Evolutionary conservation across 163 green algal genomes (phyloP).

Genomic region (Dunaliella salina): DNA sequence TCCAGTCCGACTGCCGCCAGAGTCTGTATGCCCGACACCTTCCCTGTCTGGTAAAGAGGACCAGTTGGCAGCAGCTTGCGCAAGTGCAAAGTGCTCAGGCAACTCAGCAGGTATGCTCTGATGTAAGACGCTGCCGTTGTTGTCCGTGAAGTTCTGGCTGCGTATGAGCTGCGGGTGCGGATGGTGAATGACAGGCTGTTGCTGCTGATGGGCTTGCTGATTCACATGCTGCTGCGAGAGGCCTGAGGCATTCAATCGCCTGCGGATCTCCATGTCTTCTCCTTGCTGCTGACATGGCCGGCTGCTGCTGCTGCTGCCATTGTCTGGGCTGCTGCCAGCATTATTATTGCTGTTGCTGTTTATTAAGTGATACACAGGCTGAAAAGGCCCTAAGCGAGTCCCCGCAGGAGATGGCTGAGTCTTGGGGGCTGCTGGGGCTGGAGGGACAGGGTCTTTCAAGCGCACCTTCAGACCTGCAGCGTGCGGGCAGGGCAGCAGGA

Average conservation of each 20-base stretch:
- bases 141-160: not conserved
- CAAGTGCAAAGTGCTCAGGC: not conserved
- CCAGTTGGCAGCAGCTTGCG: slow-evolving; percentile 1
- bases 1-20: no score
- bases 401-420: not conserved
- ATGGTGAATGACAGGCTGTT: not conserved
- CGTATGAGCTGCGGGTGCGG: not conserved
- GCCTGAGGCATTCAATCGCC: no score
- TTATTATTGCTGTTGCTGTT: slow-evolving; percentile 16
- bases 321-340: slow-evolving; percentile 5
- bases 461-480: not conserved
- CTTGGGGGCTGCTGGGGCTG: not conserved
- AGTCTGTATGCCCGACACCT: no score
- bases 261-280: no score
- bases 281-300: no score
- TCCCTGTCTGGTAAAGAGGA: not conserved
- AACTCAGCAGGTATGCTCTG: not conserved
- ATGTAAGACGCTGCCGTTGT: not conserved
- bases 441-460: not conserved
- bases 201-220: not conserved
- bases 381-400: slow-evolving; percentile 4
- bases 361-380: not conserved
- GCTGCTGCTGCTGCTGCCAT: not conserved
- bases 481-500: no score
- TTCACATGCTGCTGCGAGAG: no score